These are phyloP conservation scores for Tetratostichococcus sp. DNA, from an alignment of 139 green algal genomes.

Conservation along the genomic window DNA sequence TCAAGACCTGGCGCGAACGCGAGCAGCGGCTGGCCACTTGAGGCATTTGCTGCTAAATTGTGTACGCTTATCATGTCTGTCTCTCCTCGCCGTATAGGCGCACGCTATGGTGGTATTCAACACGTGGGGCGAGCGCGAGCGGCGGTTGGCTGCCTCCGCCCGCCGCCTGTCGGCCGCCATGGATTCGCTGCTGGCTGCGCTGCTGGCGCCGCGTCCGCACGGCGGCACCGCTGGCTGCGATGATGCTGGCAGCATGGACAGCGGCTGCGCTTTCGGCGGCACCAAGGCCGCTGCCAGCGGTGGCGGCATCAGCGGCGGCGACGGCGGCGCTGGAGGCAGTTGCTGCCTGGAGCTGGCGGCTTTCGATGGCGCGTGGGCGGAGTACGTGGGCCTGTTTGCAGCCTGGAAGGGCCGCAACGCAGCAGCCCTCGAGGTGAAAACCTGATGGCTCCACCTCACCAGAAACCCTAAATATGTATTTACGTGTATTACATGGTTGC, in stretches of 20 bases:
- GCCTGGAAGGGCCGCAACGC: conserved; percentile 87
- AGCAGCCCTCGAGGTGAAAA: conserved; percentile 58
- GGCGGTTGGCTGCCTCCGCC: conserved; percentile 39
- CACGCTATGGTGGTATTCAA: conserved; percentile 38
- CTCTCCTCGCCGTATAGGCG: background rate
- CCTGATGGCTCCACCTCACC: no score
- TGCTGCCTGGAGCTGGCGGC: conserved; percentile 1
- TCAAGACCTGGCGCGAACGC: no score
- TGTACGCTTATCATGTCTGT: background rate
- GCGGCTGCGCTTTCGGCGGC: background rate
- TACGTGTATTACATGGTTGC: no score
- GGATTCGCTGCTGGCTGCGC: conserved; percentile 53
- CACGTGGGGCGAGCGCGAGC: conserved; percentile 47
- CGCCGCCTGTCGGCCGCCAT: conserved; percentile 55
- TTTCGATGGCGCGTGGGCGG: conserved; percentile 80
- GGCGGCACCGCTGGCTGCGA: background rate
- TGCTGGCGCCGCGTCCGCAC: conserved; percentile 26
- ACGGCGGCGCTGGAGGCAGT: no score
- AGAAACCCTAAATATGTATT: no score
- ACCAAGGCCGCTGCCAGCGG: no score
- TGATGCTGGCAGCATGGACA: no score
- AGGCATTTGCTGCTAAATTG: background rate
- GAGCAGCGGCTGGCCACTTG: no score
- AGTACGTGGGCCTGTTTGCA: conserved; percentile 90
- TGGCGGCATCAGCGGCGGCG: background rate